Base-by-base conservation (phyloP, 805 yeast species). In the Ogataea saltuana region DNA sequence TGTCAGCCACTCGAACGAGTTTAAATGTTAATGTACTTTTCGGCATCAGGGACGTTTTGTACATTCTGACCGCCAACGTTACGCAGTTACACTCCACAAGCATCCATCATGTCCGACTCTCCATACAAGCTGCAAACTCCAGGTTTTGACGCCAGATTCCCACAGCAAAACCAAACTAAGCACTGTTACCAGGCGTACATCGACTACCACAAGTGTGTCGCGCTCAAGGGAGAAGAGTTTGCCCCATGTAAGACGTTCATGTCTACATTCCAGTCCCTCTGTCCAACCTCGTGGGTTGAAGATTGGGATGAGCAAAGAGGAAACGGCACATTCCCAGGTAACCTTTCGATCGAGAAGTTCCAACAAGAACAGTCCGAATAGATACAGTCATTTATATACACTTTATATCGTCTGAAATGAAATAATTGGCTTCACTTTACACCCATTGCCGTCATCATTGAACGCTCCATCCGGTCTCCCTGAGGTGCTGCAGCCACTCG, bases 121-220 rank as follows among this genome's bases (percentile, higher is more conserved):
- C 46, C 44, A 46, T 60, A 71, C 57, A 76, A 76, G 57, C 66
- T 79, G 56, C 77, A 71, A 59, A 81, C 85, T 45, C 83, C 80
- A 63, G 85, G 85, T 49, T 85, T 85, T 74, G 95, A 87, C 70
- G 85, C 95, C 63, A 84, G 97, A 71, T 90, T 90, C 82, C 98
- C 99, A 57, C 81, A 88, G 77, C 90, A 83, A 71, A 91, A 91
- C 82, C 99, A 91, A 74, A 88, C 97, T 62, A 89, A 85, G 75
- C 97, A 91, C 78, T 93, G 98, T 78, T 95, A 91, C 83, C 97
- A 91, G 76, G 79, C 91, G 59, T 93, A 91, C 75, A 88, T 93
- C 63, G 99, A 93, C 72, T 93, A 91, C 82, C 93, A 86, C 84
- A 90, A 89, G 72, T 93, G 99, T 77, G 81, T 93, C 67, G 85